Conservation (phyloP, 257 asterid genomes). For the Salvia rosmarinus region DNA sequence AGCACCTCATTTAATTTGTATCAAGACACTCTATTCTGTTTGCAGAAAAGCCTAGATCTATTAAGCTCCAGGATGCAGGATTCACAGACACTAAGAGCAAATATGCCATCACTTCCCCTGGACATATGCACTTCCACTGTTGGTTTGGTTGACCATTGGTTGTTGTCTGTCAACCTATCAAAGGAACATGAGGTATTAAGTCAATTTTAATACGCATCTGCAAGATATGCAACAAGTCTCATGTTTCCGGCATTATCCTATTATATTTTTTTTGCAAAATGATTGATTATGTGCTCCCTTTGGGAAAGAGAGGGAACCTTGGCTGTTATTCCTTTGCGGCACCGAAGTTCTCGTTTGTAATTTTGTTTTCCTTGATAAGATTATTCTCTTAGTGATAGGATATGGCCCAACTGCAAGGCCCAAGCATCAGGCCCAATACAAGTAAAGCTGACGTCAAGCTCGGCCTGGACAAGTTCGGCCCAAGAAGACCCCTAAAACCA, state of each 20-base stretch:
- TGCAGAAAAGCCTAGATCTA: slow-evolving; percentile 64
- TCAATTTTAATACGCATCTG: slow-evolving; percentile 24
- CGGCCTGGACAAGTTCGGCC: too few relatives aligned
- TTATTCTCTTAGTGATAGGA: background rate
- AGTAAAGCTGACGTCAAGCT: too few relatives aligned
- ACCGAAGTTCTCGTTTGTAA: background rate
- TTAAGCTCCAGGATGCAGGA: slow-evolving; percentile 64
- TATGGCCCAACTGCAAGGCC: too few relatives aligned
- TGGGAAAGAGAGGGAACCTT: slow-evolving; percentile 19
- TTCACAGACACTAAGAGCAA: slow-evolving; percentile 49
- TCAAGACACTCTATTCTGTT: slow-evolving; percentile 33
- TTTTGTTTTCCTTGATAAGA: slow-evolving; percentile 7
- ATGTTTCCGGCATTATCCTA: background rate
- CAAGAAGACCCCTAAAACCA: too few relatives aligned
- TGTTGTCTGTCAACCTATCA: slow-evolving; percentile 36
- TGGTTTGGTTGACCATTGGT: slow-evolving; percentile 39
- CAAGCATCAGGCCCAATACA: too few relatives aligned
- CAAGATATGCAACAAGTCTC: slow-evolving; percentile 15
- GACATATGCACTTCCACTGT: slow-evolving; percentile 33
- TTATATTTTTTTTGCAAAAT: background rate
- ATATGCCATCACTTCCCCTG: slow-evolving; percentile 39
- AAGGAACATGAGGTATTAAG: slow-evolving; percentile 49
- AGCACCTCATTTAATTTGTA: slow-evolving; percentile 3
- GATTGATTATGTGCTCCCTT: slow-evolving; percentile 21
- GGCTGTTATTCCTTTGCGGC: slow-evolving; percentile 9